phyloP scores from a whole-genome alignment of 768 basidiomycete genomes.

The Psilocybe sp. region DNA sequence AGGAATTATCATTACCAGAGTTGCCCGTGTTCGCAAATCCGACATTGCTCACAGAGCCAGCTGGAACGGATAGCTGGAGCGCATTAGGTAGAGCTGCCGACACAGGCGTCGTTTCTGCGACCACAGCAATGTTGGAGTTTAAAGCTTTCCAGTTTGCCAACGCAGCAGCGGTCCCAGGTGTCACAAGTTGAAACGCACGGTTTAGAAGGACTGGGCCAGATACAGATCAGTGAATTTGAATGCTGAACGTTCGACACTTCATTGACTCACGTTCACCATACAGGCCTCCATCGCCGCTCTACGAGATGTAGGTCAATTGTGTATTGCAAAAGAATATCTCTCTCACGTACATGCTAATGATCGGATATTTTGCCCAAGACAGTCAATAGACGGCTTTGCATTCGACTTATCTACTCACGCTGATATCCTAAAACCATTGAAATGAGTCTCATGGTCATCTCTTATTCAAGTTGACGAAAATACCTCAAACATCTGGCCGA shows the following conservation, averaged over 20 bases:
- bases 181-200: conserved; percentile 64
- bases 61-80: conserved; percentile 46
- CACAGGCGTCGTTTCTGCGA: conserved; percentile 48
- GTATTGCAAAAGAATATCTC: not conserved
- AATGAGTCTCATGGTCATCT: not conserved
- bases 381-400: not conserved
- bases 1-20: conserved; percentile 35
- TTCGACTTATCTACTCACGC: conserved; percentile 34
- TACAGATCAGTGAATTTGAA: not conserved
- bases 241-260: not conserved
- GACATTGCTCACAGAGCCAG: conserved; percentile 32
- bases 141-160: conserved; percentile 50
- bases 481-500: conserved; percentile 57
- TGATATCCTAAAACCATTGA: conserved; percentile 49
- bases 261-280: conserved; percentile 54
- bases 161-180: conserved; percentile 45
- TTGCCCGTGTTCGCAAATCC: conserved; percentile 62
- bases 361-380: not conserved
- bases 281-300: conserved; percentile 71
- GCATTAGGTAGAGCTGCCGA: conserved; percentile 63
- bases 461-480: not conserved
- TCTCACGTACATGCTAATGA: conserved; percentile 32
- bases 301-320: not conserved
- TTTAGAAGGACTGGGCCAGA: conserved; percentile 57
- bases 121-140: conserved; percentile 48